phyloP scores from a whole-genome alignment of 2,329 filamentous ascomycete species.

The Botrytis pseudocinerea region DNA sequence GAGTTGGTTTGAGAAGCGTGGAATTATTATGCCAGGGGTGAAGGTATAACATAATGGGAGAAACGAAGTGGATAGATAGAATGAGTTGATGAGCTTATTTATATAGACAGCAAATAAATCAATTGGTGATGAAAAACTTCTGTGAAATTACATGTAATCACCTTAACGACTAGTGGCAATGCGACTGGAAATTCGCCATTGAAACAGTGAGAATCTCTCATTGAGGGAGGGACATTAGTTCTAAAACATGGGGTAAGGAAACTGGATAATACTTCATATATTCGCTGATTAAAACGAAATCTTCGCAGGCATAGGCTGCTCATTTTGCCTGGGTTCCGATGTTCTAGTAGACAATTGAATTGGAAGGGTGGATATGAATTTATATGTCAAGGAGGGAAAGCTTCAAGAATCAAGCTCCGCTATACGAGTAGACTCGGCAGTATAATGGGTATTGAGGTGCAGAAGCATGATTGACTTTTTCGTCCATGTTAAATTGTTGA shows the following conservation, averaged over 20 bases:
- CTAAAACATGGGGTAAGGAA: background rate
- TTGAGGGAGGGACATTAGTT: background rate
- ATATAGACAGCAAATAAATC: accelerated
- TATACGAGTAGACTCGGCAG: background rate
- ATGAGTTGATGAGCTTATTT: accelerated
- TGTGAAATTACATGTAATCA: too few species aligned
- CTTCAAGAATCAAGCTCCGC: accelerated
- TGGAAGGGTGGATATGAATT: background rate
- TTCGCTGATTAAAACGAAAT: background rate
- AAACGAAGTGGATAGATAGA: background rate
- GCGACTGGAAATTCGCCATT: background rate
- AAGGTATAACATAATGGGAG: accelerated
- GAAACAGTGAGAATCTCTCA: background rate
- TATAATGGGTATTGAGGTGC: too few species aligned
- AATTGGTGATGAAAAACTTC: background rate
- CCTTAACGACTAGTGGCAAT: background rate
- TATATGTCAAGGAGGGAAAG: background rate
- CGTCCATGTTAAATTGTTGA: background rate
- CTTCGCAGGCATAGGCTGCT: background rate
- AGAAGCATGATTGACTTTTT: background rate
- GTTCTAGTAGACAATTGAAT: background rate
- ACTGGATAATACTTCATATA: background rate
- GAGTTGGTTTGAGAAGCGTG: background rate
- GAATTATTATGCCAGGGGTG: background rate
- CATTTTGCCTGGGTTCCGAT: too few species aligned